Evolutionary conservation across 75 land plant species (phyloP).

Genomic region (Cunninghamia lanceolata): DNA sequence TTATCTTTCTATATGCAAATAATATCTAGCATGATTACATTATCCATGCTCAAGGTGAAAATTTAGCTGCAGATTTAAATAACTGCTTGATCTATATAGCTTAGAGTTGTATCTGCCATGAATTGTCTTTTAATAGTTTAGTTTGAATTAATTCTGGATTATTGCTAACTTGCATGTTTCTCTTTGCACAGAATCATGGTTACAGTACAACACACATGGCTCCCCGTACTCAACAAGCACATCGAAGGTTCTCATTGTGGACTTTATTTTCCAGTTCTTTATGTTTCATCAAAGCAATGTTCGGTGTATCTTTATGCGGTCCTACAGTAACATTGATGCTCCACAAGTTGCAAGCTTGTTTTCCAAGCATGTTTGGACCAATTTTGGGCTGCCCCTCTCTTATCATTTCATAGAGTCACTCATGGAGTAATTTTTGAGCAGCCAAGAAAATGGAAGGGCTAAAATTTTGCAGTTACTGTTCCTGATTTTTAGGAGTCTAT

Average conservation of each 20-base stretch:
- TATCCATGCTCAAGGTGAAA: background rate
- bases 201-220: background rate
- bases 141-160: background rate
- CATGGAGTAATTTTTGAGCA: no score
- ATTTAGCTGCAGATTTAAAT: background rate
- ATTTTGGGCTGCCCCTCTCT: background rate
- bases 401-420: background rate
- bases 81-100: background rate
- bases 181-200: background rate
- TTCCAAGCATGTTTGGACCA: background rate
- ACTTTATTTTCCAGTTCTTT: background rate
- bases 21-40: background rate
- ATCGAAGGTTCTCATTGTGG: background rate
- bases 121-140: background rate
- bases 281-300: background rate
- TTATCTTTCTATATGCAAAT: background rate
- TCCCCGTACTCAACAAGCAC: conserved; percentile 2
- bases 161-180: background rate
- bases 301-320: background rate
- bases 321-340: background rate
- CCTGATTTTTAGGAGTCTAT: no score
- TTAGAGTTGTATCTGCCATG: background rate
- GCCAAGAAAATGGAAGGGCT: no score
- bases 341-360: background rate
- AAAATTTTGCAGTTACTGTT: no score